A percentile compares a stretch with the other conserved stretches of the same genome.
phyloP scores from a whole-genome alignment of 352 stramenopile genomes.

The Globisporangium heterothallicum region DNA sequence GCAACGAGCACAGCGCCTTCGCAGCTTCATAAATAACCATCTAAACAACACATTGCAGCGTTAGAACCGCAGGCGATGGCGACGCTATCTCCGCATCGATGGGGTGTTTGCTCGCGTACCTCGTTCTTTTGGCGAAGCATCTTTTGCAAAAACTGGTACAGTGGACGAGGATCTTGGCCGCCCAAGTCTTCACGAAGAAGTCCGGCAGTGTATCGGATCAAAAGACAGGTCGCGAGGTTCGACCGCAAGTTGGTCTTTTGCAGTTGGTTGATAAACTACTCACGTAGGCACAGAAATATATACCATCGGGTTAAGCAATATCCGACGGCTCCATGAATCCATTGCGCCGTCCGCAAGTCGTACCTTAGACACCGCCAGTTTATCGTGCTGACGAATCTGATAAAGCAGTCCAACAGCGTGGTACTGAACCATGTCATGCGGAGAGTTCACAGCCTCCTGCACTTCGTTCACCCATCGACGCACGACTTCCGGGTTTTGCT shows the following conservation, averaged over 20 bases:
- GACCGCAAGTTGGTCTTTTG: slow-evolving; percentile 93
- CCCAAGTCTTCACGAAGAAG: slow-evolving; percentile 87
- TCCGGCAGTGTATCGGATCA: slow-evolving; percentile 96
- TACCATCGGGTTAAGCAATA: not conserved
- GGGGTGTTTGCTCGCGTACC: slow-evolving; percentile 26
- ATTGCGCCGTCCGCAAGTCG: not conserved
- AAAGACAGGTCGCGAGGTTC: slow-evolving; percentile 93
- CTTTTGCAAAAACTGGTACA: slow-evolving; percentile 92
- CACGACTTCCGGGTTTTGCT: slow-evolving; percentile 89
- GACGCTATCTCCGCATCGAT: too few species aligned
- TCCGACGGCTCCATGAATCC: not conserved
- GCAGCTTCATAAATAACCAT: slow-evolving; percentile 99
- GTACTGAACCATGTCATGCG: slow-evolving; percentile 99
- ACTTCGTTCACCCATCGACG: slow-evolving; percentile 97
- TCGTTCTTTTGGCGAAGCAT: slow-evolving; percentile 96
- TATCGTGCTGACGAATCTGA: slow-evolving; percentile 98
- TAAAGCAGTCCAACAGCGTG: slow-evolving; percentile 98
- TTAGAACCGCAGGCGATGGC: too few species aligned
- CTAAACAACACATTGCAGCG: slow-evolving; percentile 28
- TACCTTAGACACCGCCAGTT: slow-evolving; percentile 96
- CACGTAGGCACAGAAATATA: not conserved
- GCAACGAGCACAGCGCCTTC: slow-evolving; percentile 93
- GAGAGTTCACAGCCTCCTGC: slow-evolving; percentile 93
- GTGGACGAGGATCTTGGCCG: slow-evolving; percentile 64
- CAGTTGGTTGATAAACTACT: slow-evolving; percentile 78